Evolutionary conservation across 805 yeast genomes (phyloP).

Genomic region (Teunomyces cretensis): DNA sequence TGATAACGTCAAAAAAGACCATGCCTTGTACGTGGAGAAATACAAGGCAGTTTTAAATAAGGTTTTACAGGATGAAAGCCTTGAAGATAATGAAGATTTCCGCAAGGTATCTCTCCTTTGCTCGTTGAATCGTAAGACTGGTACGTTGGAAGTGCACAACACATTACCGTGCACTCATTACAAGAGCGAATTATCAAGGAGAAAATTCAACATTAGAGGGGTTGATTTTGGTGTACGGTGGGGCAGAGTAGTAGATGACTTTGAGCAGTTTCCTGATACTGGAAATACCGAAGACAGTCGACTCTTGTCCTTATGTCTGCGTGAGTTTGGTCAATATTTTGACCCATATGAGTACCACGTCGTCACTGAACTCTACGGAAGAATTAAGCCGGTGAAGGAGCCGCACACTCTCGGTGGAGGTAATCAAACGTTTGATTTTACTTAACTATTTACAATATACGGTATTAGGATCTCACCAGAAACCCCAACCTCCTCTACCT

Average conservation of each 20-base stretch:
- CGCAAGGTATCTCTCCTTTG: conserved; percentile 25
- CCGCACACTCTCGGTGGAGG: conserved; percentile 3
- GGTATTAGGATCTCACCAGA: conserved; percentile 22
- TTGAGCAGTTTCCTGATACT: conserved; percentile 1
- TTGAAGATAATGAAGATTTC: conserved; percentile 7
- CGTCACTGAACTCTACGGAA: conserved; percentile 1
- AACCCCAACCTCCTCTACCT: conserved; percentile 47
- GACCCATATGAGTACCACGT: conserved; percentile 2
- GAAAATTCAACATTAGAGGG: conserved; percentile 4
- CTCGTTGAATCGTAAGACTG: conserved; percentile 37
- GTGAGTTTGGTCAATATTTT: conserved; percentile 2
- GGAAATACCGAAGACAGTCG: conserved; percentile 1
- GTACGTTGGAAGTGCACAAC: conserved; percentile 33
- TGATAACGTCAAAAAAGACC: conserved; percentile 1
- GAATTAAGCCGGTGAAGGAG: background rate
- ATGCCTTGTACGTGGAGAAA: conserved; percentile 4
- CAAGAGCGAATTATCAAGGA: conserved; percentile 10
- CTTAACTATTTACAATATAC: conserved; percentile 1
- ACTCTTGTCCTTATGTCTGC: conserved; percentile 2
- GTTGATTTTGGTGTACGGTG: conserved; percentile 6
- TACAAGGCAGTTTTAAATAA: conserved; percentile 7
- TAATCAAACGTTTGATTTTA: conserved; percentile 5
- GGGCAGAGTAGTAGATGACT: conserved; percentile 1
- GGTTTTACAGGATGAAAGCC: conserved; percentile 2
- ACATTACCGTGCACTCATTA: conserved; percentile 27